Conservation (phyloP, 805 yeast species). For the Candida verbasci region DNA sequence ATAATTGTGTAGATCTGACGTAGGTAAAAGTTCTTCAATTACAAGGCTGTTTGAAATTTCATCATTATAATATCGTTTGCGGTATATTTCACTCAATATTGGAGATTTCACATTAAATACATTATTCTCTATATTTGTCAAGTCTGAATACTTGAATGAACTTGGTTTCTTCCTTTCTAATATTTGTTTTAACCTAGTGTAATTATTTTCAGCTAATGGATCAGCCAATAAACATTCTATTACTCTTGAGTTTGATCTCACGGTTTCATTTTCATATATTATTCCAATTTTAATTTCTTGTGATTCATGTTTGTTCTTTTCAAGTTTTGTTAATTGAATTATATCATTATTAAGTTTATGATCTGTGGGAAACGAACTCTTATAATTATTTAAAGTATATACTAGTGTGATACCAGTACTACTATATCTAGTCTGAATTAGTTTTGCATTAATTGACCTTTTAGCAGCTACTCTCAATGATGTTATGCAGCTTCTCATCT, state of each 20-base stretch:
- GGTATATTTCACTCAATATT: constrained; percentile 6
- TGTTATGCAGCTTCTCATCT: too few species aligned
- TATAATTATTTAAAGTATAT: constrained; percentile 6
- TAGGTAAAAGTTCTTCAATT: constrained; percentile 12
- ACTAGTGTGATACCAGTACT: constrained; percentile 3
- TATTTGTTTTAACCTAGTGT: constrained; percentile 27
- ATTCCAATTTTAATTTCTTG: constrained; percentile 27
- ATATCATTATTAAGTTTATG: constrained; percentile 6
- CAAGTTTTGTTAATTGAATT: constrained; percentile 2
- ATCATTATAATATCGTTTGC: constrained; percentile 5
- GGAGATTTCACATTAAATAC: constrained; percentile 8
- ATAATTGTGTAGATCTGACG: constrained; percentile 9
- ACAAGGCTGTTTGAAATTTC: constrained; percentile 11
- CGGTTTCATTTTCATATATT: constrained; percentile 24
- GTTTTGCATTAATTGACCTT: too few species aligned
- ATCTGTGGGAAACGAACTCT: constrained; percentile 9
- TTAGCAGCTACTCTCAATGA: too few species aligned
- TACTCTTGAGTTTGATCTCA: constrained; percentile 20
- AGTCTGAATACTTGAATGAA: constrained; percentile 15
- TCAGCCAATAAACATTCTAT: constrained; percentile 36
- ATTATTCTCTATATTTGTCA: neutral
- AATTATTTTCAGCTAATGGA: constrained; percentile 31
- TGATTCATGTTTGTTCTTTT: neutral
- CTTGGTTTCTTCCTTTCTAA: constrained; percentile 18
- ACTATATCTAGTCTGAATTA: neutral